These are phyloP conservation scores for Chlorella sp. DNA, from an alignment of 139 green algal genomes.

Conservation along the genomic window DNA sequence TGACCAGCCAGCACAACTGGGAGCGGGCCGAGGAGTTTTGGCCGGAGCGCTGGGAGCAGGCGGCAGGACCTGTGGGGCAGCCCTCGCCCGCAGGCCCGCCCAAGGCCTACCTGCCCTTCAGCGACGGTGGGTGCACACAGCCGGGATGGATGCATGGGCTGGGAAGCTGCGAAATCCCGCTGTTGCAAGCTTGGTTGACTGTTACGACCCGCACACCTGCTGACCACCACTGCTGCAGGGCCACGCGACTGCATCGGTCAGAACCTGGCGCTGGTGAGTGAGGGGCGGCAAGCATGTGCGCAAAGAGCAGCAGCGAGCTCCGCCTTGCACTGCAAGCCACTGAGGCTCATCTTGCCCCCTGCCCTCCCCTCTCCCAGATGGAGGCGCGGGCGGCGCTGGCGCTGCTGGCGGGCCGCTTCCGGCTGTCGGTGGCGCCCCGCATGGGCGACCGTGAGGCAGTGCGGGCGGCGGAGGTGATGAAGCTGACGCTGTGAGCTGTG, in stretches of 20 bases:
- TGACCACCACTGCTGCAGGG: too few relatives aligned
- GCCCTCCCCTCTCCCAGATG: background rate
- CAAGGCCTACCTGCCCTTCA: slow-evolving; percentile 26
- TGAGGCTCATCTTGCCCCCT: too few relatives aligned
- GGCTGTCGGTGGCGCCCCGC: background rate
- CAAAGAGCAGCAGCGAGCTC: too few relatives aligned
- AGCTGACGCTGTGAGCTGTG: slow-evolving; percentile 13
- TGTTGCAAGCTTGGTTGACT: background rate
- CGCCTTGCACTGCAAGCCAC: too few relatives aligned
- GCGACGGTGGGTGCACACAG: slow-evolving; percentile 4
- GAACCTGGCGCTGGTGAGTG: slow-evolving; percentile 23
- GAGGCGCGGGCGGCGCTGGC: background rate
- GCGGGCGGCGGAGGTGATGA: slow-evolving; percentile 12
- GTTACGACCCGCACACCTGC: too few relatives aligned
- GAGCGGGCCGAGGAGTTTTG: slow-evolving; percentile 20
- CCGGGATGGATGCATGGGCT: too few relatives aligned
- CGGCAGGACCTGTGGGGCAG: background rate
- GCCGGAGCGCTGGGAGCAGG: slow-evolving; percentile 18
- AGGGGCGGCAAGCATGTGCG: background rate
- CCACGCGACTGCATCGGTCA: slow-evolving; percentile 26
- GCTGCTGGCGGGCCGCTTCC: slow-evolving; percentile 1
- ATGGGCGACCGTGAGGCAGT: slow-evolving; percentile 5
- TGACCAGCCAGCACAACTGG: slow-evolving; percentile 29
- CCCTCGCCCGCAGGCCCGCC: background rate
- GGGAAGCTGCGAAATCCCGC: background rate